Conservation (phyloP, 345 rosid species). For the Combretum micranthum region DNA sequence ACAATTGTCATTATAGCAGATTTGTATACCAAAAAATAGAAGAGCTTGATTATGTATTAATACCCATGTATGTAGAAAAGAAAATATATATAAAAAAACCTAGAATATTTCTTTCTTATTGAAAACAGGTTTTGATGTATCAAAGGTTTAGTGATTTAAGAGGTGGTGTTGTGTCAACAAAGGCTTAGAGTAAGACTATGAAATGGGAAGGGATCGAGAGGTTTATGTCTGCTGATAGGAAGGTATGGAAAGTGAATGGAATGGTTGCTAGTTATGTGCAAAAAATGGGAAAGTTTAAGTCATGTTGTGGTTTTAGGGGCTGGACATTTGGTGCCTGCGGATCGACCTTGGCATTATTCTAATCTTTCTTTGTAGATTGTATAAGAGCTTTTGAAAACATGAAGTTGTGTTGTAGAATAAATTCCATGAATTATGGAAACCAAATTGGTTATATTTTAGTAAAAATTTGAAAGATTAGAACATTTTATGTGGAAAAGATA, state of each 20-base stretch:
- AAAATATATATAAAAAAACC: too few relatives aligned
- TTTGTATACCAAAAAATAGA: too few relatives aligned
- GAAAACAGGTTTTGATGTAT: slow-evolving; percentile 58
- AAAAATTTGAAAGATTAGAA: too few relatives aligned
- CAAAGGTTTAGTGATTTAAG: slow-evolving; percentile 57
- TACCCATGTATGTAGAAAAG: too few relatives aligned
- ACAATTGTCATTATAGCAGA: too few relatives aligned
- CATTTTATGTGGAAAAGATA: too few relatives aligned
- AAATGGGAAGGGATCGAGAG: slow-evolving; percentile 44
- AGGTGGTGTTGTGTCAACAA: slow-evolving; percentile 65
- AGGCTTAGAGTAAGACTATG: slow-evolving; percentile 73
- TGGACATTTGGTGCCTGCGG: slow-evolving; percentile 72
- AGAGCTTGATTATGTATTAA: too few relatives aligned
- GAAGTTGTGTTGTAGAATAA: too few relatives aligned
- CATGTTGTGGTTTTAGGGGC: slow-evolving; percentile 55
- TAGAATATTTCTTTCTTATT: too few relatives aligned
- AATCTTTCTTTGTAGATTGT: slow-evolving; percentile 1
- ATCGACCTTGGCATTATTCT: slow-evolving; percentile 27
- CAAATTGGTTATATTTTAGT: too few relatives aligned
- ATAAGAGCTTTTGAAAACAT: too few relatives aligned
- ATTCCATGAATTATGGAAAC: too few relatives aligned
- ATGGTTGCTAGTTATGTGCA: slow-evolving; percentile 65
- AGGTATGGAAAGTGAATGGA: slow-evolving; percentile 51
- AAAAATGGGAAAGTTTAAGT: slow-evolving; percentile 43
- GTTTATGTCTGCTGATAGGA: slow-evolving; percentile 48